Conservation (phyloP, 1,284 basidiomycete genomes). For the Pyrrhoderma lamaoense region DNA sequence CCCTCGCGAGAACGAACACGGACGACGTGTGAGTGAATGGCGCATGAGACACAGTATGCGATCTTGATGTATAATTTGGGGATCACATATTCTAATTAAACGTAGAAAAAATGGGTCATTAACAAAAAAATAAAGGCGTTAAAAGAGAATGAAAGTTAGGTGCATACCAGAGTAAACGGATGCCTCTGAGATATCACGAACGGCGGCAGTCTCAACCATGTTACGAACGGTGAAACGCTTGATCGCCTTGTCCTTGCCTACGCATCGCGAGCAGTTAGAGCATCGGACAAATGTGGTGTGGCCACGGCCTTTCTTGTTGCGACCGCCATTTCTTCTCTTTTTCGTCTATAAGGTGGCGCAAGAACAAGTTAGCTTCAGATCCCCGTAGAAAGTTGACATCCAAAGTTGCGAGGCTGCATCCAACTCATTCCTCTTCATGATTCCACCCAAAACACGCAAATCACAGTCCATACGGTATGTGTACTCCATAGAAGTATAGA, state of each 20-base stretch:
- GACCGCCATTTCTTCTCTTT: slow-evolving; percentile 98
- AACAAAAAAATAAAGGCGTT: slow-evolving; percentile 5
- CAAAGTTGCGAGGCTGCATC: too few relatives aligned
- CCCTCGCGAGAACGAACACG: slow-evolving; percentile 92
- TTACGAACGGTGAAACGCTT: slow-evolving; percentile 99
- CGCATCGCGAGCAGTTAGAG: slow-evolving; percentile 96
- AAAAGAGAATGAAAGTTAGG: not conserved
- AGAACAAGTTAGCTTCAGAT: too few relatives aligned
- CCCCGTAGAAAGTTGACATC: too few relatives aligned
- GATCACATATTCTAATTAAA: slow-evolving; percentile 81
- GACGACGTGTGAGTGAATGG: slow-evolving; percentile 98
- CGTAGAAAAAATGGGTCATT: not conserved
- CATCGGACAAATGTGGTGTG: slow-evolving; percentile 93
- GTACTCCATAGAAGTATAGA: too few relatives aligned
- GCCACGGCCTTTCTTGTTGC: slow-evolving; percentile 98
- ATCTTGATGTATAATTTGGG: slow-evolving; percentile 99
- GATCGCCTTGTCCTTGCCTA: slow-evolving; percentile 99
- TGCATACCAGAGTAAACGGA: slow-evolving; percentile 85
- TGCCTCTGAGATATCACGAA: slow-evolving; percentile 96
- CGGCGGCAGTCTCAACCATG: slow-evolving; percentile 98
- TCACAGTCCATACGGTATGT: too few relatives aligned
- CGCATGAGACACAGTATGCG: slow-evolving; percentile 97
- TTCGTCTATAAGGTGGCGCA: slow-evolving; percentile 73
- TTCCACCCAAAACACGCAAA: too few relatives aligned
- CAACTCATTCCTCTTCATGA: too few relatives aligned